Percentiles rank a stretch among this genome's conserved stretches.
Conservation (phyloP, 2,329 filamentous ascomycete species). For the Colletotrichum sp. region DNA sequence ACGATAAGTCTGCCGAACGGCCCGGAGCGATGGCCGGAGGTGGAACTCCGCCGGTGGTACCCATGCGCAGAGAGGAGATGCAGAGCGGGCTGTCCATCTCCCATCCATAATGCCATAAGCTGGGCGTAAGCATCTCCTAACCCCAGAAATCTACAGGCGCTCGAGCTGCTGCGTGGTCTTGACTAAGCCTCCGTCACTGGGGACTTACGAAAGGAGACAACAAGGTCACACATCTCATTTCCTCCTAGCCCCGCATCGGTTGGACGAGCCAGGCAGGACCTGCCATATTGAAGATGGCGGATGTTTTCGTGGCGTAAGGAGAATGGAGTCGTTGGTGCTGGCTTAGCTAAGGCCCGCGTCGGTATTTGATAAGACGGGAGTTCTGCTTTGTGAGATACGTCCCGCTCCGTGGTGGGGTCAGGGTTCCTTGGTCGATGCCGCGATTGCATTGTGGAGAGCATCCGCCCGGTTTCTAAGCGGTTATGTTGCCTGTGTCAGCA, state of each 20-base stretch:
- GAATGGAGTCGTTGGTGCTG: neutral
- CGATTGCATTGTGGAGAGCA: neutral
- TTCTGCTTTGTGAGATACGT: constrained; percentile 4
- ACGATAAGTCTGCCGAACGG: neutral
- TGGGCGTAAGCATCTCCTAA: neutral
- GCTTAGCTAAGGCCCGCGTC: constrained; percentile 15
- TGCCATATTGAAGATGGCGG: neutral
- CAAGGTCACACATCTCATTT: neutral
- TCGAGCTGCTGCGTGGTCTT: neutral
- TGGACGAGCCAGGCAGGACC: neutral
- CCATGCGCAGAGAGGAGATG: neutral
- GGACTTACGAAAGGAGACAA: neutral
- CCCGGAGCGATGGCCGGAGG: neutral
- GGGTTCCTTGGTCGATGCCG: neutral
- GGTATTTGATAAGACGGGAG: neutral
- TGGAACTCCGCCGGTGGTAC: constrained; percentile 8
- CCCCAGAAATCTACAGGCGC: neutral
- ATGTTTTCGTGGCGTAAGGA: neutral
- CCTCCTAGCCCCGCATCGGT: neutral
- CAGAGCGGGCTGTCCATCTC: neutral
- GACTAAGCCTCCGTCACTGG: constrained; percentile 8
- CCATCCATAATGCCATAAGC: neutral
- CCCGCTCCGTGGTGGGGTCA: constrained; percentile 7
- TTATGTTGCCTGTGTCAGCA: constrained; percentile 6
- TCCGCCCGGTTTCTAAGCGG: neutral